phyloP scores from a whole-genome alignment of 306 rosid species.

The Dalbergia oliveri region DNA sequence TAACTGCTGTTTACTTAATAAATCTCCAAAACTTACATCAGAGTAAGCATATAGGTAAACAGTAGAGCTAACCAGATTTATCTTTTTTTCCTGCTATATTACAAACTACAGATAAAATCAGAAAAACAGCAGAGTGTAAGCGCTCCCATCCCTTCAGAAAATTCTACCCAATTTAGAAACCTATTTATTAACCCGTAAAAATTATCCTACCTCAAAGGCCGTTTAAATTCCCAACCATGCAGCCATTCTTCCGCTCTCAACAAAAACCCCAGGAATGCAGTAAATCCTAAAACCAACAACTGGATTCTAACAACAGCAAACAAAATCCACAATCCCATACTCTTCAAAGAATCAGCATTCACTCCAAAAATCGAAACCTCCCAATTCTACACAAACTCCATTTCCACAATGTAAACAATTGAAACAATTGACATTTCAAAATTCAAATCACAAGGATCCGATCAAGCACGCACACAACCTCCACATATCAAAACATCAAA shows the following conservation, averaged over 20 bases:
- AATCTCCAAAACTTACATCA: slow-evolving; percentile 1
- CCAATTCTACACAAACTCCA: not conserved
- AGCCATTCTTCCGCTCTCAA: not conserved
- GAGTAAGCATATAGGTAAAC: not conserved
- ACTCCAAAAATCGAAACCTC: not conserved
- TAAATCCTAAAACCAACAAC: slow-evolving; percentile 10
- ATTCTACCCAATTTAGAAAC: not conserved
- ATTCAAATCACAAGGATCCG: slow-evolving; percentile 35
- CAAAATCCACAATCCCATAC: not conserved
- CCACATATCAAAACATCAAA: not conserved
- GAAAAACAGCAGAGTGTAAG: slow-evolving; percentile 1
- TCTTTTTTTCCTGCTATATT: not conserved
- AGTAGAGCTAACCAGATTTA: not conserved
- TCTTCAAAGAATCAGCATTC: not conserved
- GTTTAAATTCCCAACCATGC: slow-evolving; percentile 8
- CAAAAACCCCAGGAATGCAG: not conserved
- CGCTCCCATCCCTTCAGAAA: not conserved
- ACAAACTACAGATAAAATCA: slow-evolving; percentile 5
- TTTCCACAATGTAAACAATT: not conserved
- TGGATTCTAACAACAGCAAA: not conserved
- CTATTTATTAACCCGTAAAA: not conserved
- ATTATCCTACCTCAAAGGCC: not conserved
- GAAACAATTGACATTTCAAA: not conserved
- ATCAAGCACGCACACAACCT: slow-evolving; percentile 6
- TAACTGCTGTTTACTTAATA: not conserved